A percentile compares a stretch with the other conserved stretches of the same genome.
These are phyloP conservation scores for Peronospora belbahrii DNA, from an alignment of 352 stramenopile genomes.

Conservation along the genomic window DNA sequence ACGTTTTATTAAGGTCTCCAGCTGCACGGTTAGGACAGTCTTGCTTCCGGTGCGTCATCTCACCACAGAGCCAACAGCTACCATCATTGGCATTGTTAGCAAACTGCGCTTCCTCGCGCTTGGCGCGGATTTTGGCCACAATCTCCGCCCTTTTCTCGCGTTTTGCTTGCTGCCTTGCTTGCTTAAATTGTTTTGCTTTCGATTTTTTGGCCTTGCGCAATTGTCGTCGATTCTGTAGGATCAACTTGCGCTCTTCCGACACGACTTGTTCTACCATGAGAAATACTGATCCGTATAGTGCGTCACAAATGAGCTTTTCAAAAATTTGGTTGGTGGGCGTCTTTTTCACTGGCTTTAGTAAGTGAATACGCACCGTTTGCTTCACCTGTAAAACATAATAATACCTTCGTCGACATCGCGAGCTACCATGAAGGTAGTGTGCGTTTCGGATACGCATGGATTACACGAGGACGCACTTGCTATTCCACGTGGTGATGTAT, in stretches of 20 bases:
- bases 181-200: constrained; percentile 59
- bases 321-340: neutral
- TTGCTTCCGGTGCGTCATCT: constrained; percentile 66
- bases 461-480: constrained; percentile 59
- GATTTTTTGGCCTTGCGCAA: constrained; percentile 77
- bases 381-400: neutral
- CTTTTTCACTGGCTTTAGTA: neutral
- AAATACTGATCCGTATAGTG: neutral
- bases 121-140: constrained; percentile 66
- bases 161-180: constrained; percentile 50
- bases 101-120: constrained; percentile 46
- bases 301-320: neutral
- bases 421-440: constrained; percentile 55
- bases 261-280: constrained; percentile 9
- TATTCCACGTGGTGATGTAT: constrained; percentile 70
- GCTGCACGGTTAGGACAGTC: constrained; percentile 60
- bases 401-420: too few species aligned
- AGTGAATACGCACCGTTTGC: neutral
- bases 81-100: constrained; percentile 14
- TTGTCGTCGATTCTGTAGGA: constrained; percentile 51
- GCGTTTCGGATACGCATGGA: constrained; percentile 71
- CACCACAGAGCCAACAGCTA: constrained; percentile 73
- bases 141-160: constrained; percentile 78
- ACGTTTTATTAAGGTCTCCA: constrained; percentile 70
- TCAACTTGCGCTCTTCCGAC: constrained; percentile 27